A percentile compares a stretch with the other conserved stretches of the same genome.
Conservation (phyloP, 176 grass and related monocot genomes). For the Oryza glumipatula region DNA sequence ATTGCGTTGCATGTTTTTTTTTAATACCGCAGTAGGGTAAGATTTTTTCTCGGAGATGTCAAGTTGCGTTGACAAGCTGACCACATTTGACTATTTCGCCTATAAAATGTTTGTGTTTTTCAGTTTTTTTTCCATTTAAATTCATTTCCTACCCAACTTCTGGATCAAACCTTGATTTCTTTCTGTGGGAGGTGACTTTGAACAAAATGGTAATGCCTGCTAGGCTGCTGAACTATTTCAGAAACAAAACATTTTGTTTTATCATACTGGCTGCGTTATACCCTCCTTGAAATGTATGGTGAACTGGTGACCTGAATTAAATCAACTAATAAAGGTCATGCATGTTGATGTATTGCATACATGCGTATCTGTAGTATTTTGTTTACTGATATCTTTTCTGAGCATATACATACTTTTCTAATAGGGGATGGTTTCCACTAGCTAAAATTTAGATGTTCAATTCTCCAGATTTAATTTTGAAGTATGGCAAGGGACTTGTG, state of each 20-base stretch:
- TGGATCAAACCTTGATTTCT: background rate
- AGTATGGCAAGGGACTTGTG: background rate
- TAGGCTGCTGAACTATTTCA: background rate
- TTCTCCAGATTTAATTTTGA: background rate
- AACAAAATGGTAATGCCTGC: too few species aligned
- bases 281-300: background rate
- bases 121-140: background rate
- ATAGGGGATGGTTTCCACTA: background rate
- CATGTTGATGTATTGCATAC: background rate
- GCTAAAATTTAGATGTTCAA: background rate
- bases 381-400: background rate
- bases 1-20: background rate
- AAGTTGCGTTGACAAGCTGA: constrained; percentile 3
- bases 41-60: background rate
- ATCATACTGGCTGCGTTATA: constrained; percentile 15
- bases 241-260: background rate
- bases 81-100: background rate
- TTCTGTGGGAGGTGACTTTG: background rate
- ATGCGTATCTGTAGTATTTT: background rate
- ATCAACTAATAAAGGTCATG: background rate
- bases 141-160: background rate
- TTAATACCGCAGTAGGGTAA: background rate
- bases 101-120: background rate
- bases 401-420: background rate
- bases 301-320: constrained; percentile 1